Conservation (phyloP, 1,284 basidiomycete species). For the Rhodotorula sp. region DNA sequence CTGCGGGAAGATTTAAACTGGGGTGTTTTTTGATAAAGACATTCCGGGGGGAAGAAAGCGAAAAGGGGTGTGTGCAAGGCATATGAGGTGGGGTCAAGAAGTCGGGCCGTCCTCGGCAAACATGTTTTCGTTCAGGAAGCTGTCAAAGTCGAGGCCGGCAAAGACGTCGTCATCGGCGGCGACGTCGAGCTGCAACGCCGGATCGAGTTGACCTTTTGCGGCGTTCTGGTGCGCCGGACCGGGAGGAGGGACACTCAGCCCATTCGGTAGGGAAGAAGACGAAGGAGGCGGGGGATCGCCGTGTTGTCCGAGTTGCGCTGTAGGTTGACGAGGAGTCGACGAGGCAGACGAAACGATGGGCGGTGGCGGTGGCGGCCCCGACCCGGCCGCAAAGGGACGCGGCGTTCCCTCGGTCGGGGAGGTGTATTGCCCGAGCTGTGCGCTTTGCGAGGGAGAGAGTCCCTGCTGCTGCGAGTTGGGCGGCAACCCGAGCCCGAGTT, state of each 20-base stretch:
- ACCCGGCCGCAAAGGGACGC: background rate
- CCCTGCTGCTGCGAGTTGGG: background rate
- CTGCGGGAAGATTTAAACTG: no score
- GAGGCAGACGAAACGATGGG: background rate
- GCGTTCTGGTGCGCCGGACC: background rate
- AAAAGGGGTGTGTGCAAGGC: no score
- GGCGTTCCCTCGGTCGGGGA: background rate
- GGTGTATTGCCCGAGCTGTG: background rate
- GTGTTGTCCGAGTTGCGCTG: background rate
- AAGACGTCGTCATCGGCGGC: conserved; percentile 15
- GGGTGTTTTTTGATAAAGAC: no score
- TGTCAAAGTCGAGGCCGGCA: conserved; percentile 30
- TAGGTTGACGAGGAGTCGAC: background rate
- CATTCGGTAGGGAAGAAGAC: background rate
- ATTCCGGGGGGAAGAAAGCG: no score
- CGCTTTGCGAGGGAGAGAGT: background rate
- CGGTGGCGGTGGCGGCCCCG: background rate
- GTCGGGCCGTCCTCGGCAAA: conserved; percentile 27
- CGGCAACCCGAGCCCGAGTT: conserved; percentile 3
- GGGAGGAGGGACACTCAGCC: background rate
- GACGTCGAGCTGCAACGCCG: conserved; percentile 9
- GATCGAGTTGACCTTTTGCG: background rate
- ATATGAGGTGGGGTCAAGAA: background rate
- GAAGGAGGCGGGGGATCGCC: background rate
- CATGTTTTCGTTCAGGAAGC: conserved; percentile 35